Conservation (phyloP, 2,329 filamentous ascomycete genomes). For the Scorias spongiosa region DNA sequence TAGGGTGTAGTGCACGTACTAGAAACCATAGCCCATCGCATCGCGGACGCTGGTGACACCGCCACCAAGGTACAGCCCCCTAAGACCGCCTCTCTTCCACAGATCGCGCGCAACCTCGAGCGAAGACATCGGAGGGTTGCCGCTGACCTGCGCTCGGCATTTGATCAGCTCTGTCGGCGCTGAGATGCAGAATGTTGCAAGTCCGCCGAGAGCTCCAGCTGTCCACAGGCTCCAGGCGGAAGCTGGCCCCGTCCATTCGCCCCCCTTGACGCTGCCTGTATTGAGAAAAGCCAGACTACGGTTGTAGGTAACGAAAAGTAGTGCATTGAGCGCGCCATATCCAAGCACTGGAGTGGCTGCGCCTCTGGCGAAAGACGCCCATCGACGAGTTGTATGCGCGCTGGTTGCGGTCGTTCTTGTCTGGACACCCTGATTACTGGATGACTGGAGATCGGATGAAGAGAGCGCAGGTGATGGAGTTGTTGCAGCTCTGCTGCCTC, state of each 20-base stretch:
- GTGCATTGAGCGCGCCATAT: conserved; percentile 79
- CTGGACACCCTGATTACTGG: no score
- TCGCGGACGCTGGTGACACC: conserved; percentile 69
- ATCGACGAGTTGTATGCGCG: conserved; percentile 2
- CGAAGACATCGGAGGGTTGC: conserved; percentile 14
- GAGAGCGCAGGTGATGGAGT: conserved; percentile 2
- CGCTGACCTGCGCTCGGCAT: conserved; percentile 63
- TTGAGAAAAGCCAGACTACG: conserved; percentile 54
- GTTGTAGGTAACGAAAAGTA: conserved; percentile 85
- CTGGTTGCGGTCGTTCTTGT: background rate
- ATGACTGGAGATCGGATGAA: background rate
- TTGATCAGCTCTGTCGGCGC: conserved; percentile 86
- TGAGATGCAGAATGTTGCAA: conserved; percentile 74
- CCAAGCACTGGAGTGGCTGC: conserved; percentile 73
- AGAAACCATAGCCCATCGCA: conserved; percentile 89
- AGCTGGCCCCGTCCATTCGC: conserved; percentile 3
- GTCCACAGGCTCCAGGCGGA: conserved; percentile 37
- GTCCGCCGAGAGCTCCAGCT: conserved; percentile 65
- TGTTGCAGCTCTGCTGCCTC: background rate
- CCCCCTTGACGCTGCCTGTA: conserved; percentile 6
- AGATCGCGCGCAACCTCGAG: conserved; percentile 15
- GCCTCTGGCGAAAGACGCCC: conserved; percentile 33
- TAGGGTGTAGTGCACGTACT: conserved; percentile 33
- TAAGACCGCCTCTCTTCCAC: conserved; percentile 31
- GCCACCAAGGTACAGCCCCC: conserved; percentile 69